phyloP scores from a whole-genome alignment of 2,329 filamentous ascomycete genomes.

The Botryosphaeria dothidea region DNA sequence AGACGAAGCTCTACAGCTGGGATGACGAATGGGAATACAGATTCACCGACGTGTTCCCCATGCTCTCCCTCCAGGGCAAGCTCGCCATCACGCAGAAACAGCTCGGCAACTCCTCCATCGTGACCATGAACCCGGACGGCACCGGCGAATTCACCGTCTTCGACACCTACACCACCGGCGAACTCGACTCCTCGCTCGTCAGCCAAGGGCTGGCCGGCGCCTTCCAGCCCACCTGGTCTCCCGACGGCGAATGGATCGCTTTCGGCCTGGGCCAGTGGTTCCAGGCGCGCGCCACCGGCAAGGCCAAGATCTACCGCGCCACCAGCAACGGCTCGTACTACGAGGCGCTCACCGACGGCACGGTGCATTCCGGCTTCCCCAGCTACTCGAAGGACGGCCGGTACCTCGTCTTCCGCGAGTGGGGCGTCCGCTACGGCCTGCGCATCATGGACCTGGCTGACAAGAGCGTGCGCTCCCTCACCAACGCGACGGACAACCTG shows the following conservation, averaged over 20 bases:
- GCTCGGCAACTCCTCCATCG: slow-evolving; percentile 42
- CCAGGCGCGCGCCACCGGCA: slow-evolving; percentile 30
- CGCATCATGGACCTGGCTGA: slow-evolving; percentile 34
- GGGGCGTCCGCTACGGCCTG: slow-evolving; percentile 35
- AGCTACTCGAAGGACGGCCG: slow-evolving; percentile 41
- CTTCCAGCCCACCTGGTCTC: slow-evolving; percentile 44
- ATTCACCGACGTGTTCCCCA: slow-evolving; percentile 47
- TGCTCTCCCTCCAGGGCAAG: slow-evolving; percentile 28
- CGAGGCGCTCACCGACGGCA: slow-evolving; percentile 37
- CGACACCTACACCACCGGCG: slow-evolving; percentile 26
- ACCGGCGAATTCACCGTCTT: slow-evolving; percentile 31
- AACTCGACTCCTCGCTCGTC: slow-evolving; percentile 24
- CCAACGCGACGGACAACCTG: slow-evolving; percentile 42
- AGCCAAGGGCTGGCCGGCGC: slow-evolving; percentile 36
- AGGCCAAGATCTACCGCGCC: slow-evolving; percentile 28
- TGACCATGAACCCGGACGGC: slow-evolving; percentile 34
- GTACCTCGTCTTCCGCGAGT: slow-evolving; percentile 40
- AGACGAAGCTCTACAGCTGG: slow-evolving; percentile 42
- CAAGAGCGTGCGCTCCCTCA: slow-evolving; percentile 33
- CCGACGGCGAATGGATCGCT: slow-evolving; percentile 40
- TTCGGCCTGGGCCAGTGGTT: slow-evolving; percentile 47
- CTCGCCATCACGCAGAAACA: slow-evolving; percentile 43
- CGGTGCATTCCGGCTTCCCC: slow-evolving; percentile 43
- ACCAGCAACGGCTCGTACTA: slow-evolving; percentile 28
- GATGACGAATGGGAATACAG: slow-evolving; percentile 45